Base-by-base conservation (phyloP, 2,329 filamentous ascomycete species). In the Helicocarpus griseus region DNA sequence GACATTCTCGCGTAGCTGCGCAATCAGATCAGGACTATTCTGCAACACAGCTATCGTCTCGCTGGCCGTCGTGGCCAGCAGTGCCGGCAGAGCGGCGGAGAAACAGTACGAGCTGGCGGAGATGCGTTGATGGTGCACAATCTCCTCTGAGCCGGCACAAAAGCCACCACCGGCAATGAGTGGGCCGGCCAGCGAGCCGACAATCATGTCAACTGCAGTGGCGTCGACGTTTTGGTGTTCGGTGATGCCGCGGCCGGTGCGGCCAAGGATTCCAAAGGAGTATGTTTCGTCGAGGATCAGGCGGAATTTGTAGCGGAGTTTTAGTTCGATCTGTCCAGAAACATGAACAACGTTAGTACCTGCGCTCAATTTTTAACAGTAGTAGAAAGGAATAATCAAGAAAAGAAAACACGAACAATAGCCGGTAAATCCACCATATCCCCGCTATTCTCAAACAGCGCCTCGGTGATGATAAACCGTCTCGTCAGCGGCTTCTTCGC, bases 181-280 rank as follows among this genome's bases (percentile, higher is more conserved):
- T 14, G 90, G 86, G 2, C 93, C 91, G 11, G 91, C 84, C 43
- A 98, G 81, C 33, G 89, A 95, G 40, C 94, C 93, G 49, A 97
- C 81, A 59, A 98, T 91, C 89, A 98, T 96, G 73, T 98, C 93
- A 47, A 98, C 84, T 65, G 95, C 87, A 8, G 85, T 82, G 0
- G 91, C 83, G 66, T 97, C 93, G 17, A 98, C 91, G 61, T 97
- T 95, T 65, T 97, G 93, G 5, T 91, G 88, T 73, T 98, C 94
- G 0, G 93, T 97, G 36, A 97, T 77, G 53, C 93, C 93, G 49
- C 89, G 85, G 19, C 93, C 94, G 24, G 89, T 95, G 55, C 89
- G 81, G 45, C 93, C 93, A 4, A 98, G 79, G 17, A 97, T 87
- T 54, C 91, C 94, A 66, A 97, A 98, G 1, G 90, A 96, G 85